These are phyloP conservation scores for Nissolia schottii DNA, from an alignment of 306 rosid genomes.

Conservation along the genomic window DNA sequence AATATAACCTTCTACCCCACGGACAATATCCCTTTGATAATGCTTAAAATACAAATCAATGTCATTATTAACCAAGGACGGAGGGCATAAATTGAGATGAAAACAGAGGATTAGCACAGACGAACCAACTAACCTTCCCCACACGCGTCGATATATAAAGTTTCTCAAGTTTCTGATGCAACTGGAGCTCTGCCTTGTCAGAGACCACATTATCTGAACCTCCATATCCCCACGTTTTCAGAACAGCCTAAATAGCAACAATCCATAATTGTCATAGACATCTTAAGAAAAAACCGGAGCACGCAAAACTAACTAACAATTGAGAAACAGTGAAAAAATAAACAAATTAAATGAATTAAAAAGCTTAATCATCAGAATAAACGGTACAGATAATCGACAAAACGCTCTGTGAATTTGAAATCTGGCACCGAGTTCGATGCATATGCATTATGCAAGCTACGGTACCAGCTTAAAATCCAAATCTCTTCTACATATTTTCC, in stretches of 20 bases:
- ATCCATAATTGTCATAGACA: constrained; percentile 17
- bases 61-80: constrained; percentile 10
- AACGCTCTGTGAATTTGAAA: background rate
- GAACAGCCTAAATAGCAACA: constrained; percentile 62
- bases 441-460: constrained; percentile 6
- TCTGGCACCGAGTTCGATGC: background rate
- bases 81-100: background rate
- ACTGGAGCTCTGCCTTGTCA: constrained; percentile 66
- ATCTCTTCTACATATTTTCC: background rate
- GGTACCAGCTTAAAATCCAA: constrained; percentile 5
- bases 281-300: background rate
- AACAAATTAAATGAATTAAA: background rate
- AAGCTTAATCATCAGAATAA: background rate
- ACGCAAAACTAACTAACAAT: background rate
- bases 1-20: constrained; percentile 90
- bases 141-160: constrained; percentile 95
- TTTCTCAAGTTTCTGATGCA: constrained; percentile 83
- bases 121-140: constrained; percentile 63
- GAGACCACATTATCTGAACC: constrained; percentile 75
- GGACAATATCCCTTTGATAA: constrained; percentile 94
- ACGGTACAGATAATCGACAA: background rate
- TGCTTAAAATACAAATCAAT: constrained; percentile 49
- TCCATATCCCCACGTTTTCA: constrained; percentile 86
- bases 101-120: background rate
- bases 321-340: background rate